These are phyloP conservation scores for Carpinus fangiana DNA, from an alignment of 306 rosid genomes.

Conservation along the genomic window DNA sequence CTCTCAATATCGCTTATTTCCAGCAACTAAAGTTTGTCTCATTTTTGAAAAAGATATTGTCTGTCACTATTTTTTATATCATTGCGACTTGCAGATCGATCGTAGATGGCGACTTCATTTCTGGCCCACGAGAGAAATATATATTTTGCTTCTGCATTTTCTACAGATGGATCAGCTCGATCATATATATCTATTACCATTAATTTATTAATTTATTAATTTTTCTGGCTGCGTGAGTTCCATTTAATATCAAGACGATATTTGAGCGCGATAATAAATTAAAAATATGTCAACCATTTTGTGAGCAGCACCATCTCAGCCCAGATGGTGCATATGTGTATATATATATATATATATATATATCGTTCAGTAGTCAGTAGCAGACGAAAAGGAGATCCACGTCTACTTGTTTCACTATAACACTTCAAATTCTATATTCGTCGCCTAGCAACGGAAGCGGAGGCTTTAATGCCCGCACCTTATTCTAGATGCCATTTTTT, in stretches of 20 bases:
- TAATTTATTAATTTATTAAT: not conserved
- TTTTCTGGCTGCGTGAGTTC: not conserved
- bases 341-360: too few species aligned
- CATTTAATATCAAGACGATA: not conserved
- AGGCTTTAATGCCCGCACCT: not conserved
- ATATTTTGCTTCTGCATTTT: not conserved
- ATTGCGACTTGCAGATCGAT: conserved; percentile 21
- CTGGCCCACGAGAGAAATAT: not conserved
- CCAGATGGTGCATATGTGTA: too few species aligned
- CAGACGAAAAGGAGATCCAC: not conserved
- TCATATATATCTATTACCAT: not conserved
- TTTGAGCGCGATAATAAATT: too few species aligned
- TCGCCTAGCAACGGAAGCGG: not conserved
- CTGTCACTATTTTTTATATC: conserved; percentile 25
- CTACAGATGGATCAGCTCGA: too few species aligned
- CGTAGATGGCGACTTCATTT: conserved; percentile 23
- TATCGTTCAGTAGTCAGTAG: too few species aligned
- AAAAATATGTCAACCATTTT: too few species aligned
- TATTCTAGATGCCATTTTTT: not conserved
- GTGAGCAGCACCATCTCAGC: too few species aligned
- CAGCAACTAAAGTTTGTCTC: conserved; percentile 3
- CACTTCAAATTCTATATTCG: not conserved
- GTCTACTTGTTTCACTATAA: not conserved
- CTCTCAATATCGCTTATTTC: not conserved
- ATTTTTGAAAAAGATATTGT: not conserved